A percentile compares a stretch with the other conserved stretches of the same genome.
These are phyloP conservation scores for Podospora tetraspora DNA, from an alignment of 495 filamentous ascomycete genomes.

Conservation along the genomic window DNA sequence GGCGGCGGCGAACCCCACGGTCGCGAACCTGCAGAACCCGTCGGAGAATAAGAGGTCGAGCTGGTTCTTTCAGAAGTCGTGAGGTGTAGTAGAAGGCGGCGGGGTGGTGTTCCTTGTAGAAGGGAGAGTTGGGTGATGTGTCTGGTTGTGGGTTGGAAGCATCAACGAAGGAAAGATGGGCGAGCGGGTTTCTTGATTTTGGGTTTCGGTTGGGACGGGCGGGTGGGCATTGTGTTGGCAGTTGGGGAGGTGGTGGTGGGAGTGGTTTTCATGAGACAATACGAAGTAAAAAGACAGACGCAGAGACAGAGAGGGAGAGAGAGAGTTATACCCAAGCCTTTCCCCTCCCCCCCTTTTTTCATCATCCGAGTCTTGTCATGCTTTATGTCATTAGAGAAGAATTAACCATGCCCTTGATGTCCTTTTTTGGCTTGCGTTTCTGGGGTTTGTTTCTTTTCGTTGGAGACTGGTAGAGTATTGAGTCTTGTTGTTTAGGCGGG, in stretches of 20 bases:
- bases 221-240: neutral
- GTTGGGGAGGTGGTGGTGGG: neutral
- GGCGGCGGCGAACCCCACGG: constrained; percentile 45
- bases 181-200: neutral
- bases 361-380: neutral
- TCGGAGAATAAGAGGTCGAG: constrained; percentile 50
- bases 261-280: neutral
- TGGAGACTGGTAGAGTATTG: neutral
- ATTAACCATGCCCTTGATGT: neutral
- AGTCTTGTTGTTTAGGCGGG: no score
- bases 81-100: no score
- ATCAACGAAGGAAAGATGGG: constrained; percentile 5
- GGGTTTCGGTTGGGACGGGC: neutral
- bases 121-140: neutral
- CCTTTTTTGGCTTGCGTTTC: neutral
- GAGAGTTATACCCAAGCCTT: constrained; percentile 2
- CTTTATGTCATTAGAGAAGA: neutral
- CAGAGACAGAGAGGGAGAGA: neutral
- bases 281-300: neutral
- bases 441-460: neutral
- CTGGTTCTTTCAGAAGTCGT: constrained; percentile 54
- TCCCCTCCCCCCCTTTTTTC: neutral
- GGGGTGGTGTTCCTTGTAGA: no score
- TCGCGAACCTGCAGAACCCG: constrained; percentile 49
- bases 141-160: neutral